Conservation (phyloP, 495 filamentous ascomycete species). For the Aspergillus steynii region DNA sequence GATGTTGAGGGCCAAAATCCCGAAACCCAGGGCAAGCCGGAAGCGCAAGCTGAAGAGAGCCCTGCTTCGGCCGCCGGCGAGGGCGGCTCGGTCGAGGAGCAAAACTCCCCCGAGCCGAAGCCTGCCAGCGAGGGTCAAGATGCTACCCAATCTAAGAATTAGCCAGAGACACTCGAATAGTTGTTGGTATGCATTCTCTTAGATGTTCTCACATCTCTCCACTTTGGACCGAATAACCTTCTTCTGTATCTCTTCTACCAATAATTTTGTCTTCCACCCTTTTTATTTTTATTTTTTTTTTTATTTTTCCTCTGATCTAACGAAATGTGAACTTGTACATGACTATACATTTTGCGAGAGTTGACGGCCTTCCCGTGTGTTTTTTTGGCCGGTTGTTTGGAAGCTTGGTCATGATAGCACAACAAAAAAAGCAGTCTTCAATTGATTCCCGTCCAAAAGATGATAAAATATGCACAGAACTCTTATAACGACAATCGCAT, state of each 20-base stretch:
- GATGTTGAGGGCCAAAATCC: slow-evolving; percentile 75
- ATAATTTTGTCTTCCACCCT: neutral
- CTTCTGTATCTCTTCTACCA: slow-evolving; percentile 6
- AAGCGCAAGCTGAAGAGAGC: slow-evolving; percentile 39
- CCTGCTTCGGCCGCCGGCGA: slow-evolving; percentile 57
- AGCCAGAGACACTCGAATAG: slow-evolving; percentile 1
- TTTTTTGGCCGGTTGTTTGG: neutral
- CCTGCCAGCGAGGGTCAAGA: slow-evolving; percentile 78
- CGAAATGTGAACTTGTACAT: slow-evolving; percentile 26
- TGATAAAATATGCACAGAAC: slow-evolving; percentile 42
- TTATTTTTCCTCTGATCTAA: slow-evolving; percentile 15
- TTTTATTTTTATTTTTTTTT: slow-evolving; percentile 6
- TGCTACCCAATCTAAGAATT: slow-evolving; percentile 47
- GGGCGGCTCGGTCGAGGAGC: slow-evolving; percentile 61
- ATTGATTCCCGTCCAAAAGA: slow-evolving; percentile 33
- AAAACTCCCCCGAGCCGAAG: slow-evolving; percentile 58
- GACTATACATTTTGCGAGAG: slow-evolving; percentile 12
- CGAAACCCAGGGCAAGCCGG: slow-evolving; percentile 52
- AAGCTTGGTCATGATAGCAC: slow-evolving; percentile 9
- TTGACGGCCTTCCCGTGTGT: slow-evolving; percentile 5
- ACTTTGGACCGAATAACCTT: slow-evolving; percentile 3
- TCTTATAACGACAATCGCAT: slow-evolving; percentile 29
- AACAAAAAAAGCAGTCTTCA: slow-evolving; percentile 36
- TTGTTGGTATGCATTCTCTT: slow-evolving; percentile 5
- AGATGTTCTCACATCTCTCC: slow-evolving; percentile 9